Conservation (phyloP, 1,139 yeast genomes). For the Sugiyamaella pinicola region DNA sequence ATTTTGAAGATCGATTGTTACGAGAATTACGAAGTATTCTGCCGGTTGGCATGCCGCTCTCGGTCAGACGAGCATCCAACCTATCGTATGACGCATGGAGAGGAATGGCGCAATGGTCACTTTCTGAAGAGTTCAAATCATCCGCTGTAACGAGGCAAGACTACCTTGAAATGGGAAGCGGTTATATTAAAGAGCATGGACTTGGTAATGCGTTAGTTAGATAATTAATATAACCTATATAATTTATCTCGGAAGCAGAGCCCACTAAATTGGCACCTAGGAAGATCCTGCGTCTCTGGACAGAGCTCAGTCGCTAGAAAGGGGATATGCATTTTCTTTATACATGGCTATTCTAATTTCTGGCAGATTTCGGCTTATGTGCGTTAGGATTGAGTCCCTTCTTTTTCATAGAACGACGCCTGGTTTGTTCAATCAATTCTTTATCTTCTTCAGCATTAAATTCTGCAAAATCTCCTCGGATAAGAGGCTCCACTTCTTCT, state of each 20-base stretch:
- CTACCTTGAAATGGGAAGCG: constrained; percentile 87
- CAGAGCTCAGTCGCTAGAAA: neutral
- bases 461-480: constrained; percentile 80
- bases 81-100: constrained; percentile 86
- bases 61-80: constrained; percentile 64
- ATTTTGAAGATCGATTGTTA: constrained; percentile 64
- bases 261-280: too few species aligned
- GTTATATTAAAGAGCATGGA: constrained; percentile 84
- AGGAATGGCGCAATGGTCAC: constrained; percentile 87
- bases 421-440: constrained; percentile 70
- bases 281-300: neutral
- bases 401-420: constrained; percentile 71
- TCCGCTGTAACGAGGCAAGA: constrained; percentile 67
- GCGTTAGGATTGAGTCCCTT: constrained; percentile 76
- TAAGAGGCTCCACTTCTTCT: constrained; percentile 65
- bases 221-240: constrained; percentile 13
- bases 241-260: neutral
- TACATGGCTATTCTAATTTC: constrained; percentile 3
- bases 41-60: constrained; percentile 67
- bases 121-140: constrained; percentile 48
- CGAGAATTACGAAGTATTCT: constrained; percentile 68
- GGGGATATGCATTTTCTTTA: constrained; percentile 7
- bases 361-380: constrained; percentile 25
- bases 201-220: constrained; percentile 57
- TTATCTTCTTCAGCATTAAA: constrained; percentile 79